Evolutionary conservation across 305 asterid species (phyloP).

Genomic region (Fraxinus paxiana): DNA sequence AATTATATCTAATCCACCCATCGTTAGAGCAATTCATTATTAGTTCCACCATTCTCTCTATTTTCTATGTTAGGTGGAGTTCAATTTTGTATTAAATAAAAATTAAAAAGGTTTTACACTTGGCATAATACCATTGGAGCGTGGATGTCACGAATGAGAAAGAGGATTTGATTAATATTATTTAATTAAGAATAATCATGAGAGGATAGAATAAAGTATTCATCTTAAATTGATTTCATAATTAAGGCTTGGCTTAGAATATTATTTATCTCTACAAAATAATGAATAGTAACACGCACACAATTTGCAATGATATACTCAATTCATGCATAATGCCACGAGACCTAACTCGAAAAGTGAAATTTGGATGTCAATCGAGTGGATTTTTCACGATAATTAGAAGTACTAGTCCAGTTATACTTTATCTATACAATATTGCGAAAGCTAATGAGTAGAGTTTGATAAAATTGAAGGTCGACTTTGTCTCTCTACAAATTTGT

Average conservation of each 20-base stretch:
- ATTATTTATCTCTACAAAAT: neutral
- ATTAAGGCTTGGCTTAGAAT: conserved; percentile 27
- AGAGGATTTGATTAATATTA: conserved; percentile 2
- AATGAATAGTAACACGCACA: neutral
- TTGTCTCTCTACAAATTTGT: neutral
- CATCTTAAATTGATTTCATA: conserved; percentile 28
- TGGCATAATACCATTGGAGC: conserved; percentile 17
- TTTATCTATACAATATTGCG: neutral
- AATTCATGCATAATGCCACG: neutral
- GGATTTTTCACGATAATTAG: neutral
- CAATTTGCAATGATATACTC: neutral
- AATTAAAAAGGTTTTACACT: neutral
- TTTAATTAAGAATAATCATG: conserved; percentile 39
- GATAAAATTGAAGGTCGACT: neutral
- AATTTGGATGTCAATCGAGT: neutral
- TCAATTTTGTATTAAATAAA: neutral
- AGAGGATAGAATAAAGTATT: conserved; percentile 34
- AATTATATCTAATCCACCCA: conserved; percentile 30
- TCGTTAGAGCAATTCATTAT: conserved; percentile 29
- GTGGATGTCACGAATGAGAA: neutral
- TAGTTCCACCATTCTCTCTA: conserved; percentile 18
- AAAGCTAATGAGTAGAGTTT: neutral
- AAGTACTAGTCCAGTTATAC: neutral
- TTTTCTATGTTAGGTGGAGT: conserved; percentile 26
- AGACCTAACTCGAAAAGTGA: neutral